Conservation (phyloP, 108 stramenopile genomes). For the Nannochloropsis granulata region DNA sequence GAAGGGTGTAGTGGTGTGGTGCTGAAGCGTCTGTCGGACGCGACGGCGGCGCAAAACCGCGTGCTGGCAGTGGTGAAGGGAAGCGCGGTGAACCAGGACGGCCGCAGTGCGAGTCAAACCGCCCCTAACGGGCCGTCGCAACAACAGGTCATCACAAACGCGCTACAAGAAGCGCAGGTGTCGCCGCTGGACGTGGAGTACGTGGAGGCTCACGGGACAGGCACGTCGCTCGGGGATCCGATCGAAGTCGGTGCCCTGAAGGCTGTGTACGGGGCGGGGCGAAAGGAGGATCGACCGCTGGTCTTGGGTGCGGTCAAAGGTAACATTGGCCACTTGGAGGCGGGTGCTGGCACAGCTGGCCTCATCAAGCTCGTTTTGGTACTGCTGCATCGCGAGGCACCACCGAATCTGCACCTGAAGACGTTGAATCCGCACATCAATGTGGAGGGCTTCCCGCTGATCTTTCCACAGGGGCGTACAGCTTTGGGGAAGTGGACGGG, state of each 20-base stretch:
- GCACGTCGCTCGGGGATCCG: constrained; percentile 42
- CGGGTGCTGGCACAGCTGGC: constrained; percentile 36
- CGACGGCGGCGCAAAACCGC: not conserved
- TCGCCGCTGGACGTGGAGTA: constrained; percentile 19
- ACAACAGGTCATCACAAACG: constrained; percentile 4
- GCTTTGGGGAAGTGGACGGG: not conserved
- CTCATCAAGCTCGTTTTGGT: constrained; percentile 30
- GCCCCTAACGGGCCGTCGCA: constrained; percentile 40
- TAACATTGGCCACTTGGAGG: constrained; percentile 44
- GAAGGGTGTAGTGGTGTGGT: constrained; percentile 25
- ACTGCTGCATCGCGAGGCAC: constrained; percentile 18
- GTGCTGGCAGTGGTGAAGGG: not conserved
- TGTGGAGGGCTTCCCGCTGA: constrained; percentile 6
- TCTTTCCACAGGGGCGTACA: not conserved
- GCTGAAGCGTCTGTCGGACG: not conserved
- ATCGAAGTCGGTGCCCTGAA: constrained; percentile 37
- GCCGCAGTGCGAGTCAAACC: constrained; percentile 33
- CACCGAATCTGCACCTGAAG: constrained; percentile 28
- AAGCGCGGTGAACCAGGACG: constrained; percentile 36
- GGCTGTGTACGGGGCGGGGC: constrained; percentile 14
- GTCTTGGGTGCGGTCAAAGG: constrained; percentile 37
- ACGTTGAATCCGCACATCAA: constrained; percentile 25
- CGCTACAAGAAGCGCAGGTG: constrained; percentile 15
- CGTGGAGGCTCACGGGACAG: constrained; percentile 41
- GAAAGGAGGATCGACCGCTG: constrained; percentile 17